A percentile compares a stretch with the other conserved stretches of the same genome.
These are phyloP conservation scores for Bacidia gigantensis DNA, from an alignment of 495 filamentous ascomycete genomes.

Conservation along the genomic window DNA sequence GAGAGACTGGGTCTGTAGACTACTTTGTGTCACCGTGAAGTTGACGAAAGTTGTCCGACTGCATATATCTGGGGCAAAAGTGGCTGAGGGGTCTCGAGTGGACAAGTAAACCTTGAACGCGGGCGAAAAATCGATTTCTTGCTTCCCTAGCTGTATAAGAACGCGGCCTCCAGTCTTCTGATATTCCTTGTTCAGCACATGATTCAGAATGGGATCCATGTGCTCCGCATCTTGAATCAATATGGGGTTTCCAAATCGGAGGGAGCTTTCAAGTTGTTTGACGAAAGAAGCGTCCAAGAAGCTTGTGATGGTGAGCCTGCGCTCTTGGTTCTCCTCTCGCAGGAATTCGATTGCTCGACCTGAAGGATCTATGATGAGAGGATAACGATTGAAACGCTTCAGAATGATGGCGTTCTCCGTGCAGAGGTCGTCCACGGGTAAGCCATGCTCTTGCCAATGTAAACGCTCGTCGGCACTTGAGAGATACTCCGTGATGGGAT, in stretches of 20 bases:
- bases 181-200: constrained; percentile 98
- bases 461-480: constrained; percentile 93
- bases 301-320: constrained; percentile 89
- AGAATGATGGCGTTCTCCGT: constrained; percentile 97
- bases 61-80: constrained; percentile 96
- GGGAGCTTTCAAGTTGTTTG: constrained; percentile 89
- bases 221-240: constrained; percentile 98
- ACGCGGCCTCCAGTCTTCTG: constrained; percentile 99
- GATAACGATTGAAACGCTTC: constrained; percentile 95
- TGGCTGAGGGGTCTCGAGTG: constrained; percentile 88
- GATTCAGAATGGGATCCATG: constrained; percentile 91
- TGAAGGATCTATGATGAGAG: constrained; percentile 94
- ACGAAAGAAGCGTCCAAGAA: constrained; percentile 97
- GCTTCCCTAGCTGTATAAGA: constrained; percentile 92
- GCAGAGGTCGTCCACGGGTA: constrained; percentile 97
- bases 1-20: constrained; percentile 91
- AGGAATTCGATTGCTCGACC: constrained; percentile 89
- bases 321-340: constrained; percentile 83
- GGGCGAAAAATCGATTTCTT: constrained; percentile 98
- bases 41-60: constrained; percentile 98
- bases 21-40: constrained; percentile 97
- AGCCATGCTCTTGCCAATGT: constrained; percentile 83
- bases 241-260: constrained; percentile 96
- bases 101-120: constrained; percentile 92
- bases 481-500: constrained; percentile 90